Evolutionary conservation across 331 rosid genomes (phyloP).

Genomic region (Acacia concinna): DNA sequence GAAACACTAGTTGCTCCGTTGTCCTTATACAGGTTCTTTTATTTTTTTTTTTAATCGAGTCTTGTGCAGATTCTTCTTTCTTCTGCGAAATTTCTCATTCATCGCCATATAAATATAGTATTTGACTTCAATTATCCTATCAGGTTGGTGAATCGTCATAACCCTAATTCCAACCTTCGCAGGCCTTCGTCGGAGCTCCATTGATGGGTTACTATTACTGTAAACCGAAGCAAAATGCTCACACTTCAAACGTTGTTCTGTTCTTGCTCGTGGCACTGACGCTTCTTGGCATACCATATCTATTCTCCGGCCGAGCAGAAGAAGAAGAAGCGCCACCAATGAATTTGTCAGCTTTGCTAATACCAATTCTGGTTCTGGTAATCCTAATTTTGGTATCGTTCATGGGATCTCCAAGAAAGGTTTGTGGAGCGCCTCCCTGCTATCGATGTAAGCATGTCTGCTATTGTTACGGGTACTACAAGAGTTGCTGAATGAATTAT

Average conservation of each 20-base stretch:
- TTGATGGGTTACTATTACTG: constrained; percentile 52
- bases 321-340: constrained; percentile 19
- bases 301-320: constrained; percentile 34
- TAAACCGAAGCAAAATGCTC: constrained; percentile 31
- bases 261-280: constrained; percentile 51
- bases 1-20: constrained; percentile 11
- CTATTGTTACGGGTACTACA: constrained; percentile 35
- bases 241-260: constrained; percentile 44
- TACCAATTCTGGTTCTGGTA: constrained; percentile 39
- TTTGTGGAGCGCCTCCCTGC: constrained; percentile 36
- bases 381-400: constrained; percentile 50
- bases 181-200: constrained; percentile 4
- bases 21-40: neutral
- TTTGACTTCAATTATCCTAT: constrained; percentile 2
- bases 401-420: constrained; percentile 24
- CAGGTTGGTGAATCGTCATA: constrained; percentile 3
- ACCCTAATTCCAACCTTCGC: neutral
- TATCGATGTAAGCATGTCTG: constrained; percentile 41
- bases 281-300: constrained; percentile 50
- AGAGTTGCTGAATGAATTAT: neutral
- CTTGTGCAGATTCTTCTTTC: constrained; percentile 19
- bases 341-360: constrained; percentile 29
- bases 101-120: neutral
- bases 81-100: constrained; percentile 16
- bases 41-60: neutral